Percentiles rank a stretch among this genome's conserved stretches.
phyloP scores from a whole-genome alignment of 768 basidiomycete species.

The Kwoniella europaea region DNA sequence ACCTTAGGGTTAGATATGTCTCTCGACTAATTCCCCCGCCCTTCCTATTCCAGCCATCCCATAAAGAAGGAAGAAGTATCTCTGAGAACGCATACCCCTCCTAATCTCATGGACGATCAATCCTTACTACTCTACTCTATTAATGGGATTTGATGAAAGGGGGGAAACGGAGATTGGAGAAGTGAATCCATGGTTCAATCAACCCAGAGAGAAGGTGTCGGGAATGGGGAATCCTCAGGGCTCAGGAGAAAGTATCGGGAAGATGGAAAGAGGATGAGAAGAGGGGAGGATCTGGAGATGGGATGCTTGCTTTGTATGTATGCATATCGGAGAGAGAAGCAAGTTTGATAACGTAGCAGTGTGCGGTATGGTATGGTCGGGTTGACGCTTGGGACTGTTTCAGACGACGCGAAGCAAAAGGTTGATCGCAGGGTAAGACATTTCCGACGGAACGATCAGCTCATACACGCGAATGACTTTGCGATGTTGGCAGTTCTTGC shows the following conservation, averaged over 20 bases:
- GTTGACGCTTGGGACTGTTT: neutral
- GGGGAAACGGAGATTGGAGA: neutral
- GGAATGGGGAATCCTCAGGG: neutral
- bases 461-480: too few relatives aligned
- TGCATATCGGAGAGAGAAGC: neutral
- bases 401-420: neutral
- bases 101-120: neutral
- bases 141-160: neutral
- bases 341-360: neutral
- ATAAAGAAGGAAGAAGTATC: neutral
- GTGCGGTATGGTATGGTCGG: too few relatives aligned
- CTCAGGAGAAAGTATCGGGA: neutral
- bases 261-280: neutral
- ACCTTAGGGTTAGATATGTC: constrained; percentile 14
- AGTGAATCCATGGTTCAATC: neutral
- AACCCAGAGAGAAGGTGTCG: neutral
- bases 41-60: neutral
- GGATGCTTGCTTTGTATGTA: neutral
- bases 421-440: neutral
- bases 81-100: neutral
- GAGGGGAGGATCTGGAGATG: neutral
- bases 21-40: constrained; percentile 9
- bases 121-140: neutral
- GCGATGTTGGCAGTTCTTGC: too few relatives aligned
- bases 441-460: too few relatives aligned